Percentiles rank a stretch among this genome's conserved stretches.
Evolutionary conservation across 2,329 filamentous ascomycete species (phyloP).

Genomic region (Trichoderma polysporum): DNA sequence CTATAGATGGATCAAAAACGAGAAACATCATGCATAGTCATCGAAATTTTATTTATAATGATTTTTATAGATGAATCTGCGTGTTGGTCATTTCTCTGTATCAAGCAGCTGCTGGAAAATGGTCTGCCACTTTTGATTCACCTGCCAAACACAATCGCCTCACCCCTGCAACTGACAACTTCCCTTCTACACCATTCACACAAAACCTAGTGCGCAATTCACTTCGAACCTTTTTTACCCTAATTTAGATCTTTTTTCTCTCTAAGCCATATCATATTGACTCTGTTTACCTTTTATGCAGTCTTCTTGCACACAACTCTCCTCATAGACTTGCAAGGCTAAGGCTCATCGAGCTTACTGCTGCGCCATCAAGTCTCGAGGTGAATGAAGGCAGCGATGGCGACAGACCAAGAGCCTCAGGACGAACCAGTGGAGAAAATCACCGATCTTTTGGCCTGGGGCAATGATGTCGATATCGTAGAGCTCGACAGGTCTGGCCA

Average conservation of each 20-base stretch:
- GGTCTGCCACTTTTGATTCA: conserved; percentile 1
- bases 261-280: accelerated
- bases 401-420: neutral
- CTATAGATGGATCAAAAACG: neutral
- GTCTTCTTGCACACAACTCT: neutral
- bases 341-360: neutral
- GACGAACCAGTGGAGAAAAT: neutral
- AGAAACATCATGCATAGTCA: neutral
- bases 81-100: neutral
- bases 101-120: neutral
- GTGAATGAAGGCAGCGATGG: neutral
- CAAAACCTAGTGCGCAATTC: neutral
- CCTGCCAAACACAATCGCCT: neutral
- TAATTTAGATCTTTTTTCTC: neutral
- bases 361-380: neutral
- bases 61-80: neutral
- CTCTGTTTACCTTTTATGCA: neutral
- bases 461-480: conserved; percentile 32
- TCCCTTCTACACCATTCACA: conserved; percentile 3
- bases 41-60: neutral
- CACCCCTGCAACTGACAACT: neutral
- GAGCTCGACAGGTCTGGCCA: conserved; percentile 43
- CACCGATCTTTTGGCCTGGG: conserved; percentile 25
- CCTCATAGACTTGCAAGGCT: neutral
- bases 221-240: neutral